Base-by-base conservation (phyloP, 1,139 yeast species). In the Yamadazyma atmosphaerica region DNA sequence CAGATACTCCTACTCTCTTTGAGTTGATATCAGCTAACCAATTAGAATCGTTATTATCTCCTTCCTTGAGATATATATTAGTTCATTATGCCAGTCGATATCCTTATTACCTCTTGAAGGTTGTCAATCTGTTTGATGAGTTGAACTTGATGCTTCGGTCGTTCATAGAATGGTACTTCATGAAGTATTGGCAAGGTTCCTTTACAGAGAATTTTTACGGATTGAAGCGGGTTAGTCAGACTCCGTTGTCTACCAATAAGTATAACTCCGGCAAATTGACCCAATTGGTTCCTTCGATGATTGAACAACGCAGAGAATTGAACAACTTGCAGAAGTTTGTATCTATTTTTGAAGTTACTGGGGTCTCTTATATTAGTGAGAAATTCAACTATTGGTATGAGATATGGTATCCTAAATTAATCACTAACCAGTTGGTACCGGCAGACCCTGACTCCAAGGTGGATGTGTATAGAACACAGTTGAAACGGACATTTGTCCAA, bases 201-300 rank as follows among this genome's bases (percentile, higher is more conserved):
- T 88, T 92, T 51, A 87, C 96, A 0, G 98, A 90, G 58, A 86
- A 86, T 57, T 92, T 90, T 56, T 90, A 92, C 55, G 98, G 97
- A 2, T 63, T 92, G 49, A 88, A 89, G 56, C 65, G 95, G 37
- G 79, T 79, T 15, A 64, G 64, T 38, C 63, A 61, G 27, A 65
- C 75, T 0, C 69, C 74, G 3, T 60, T 73, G 31, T 55, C 71
- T 10, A 50, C 55, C 25, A 30, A 38, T 9, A 58, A 55, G 30
- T 65, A 60, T 39, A 64, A 65, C 39, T 54, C 62, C 36, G 49
- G 62, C 14, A 69, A 63, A 37, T 51, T 72, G 30, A 60, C 73
- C 3, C 73, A 63, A 42, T 46, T 70, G 34, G 71, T 64, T 3
- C 83, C 83, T 0, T 65, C 72, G 2, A 55, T 76, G 60, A 60